Percentiles rank a stretch among this genome's conserved stretches.
These are phyloP conservation scores for Alternaria triticimaculans DNA, from an alignment of 2,329 filamentous ascomycete genomes.

Conservation along the genomic window DNA sequence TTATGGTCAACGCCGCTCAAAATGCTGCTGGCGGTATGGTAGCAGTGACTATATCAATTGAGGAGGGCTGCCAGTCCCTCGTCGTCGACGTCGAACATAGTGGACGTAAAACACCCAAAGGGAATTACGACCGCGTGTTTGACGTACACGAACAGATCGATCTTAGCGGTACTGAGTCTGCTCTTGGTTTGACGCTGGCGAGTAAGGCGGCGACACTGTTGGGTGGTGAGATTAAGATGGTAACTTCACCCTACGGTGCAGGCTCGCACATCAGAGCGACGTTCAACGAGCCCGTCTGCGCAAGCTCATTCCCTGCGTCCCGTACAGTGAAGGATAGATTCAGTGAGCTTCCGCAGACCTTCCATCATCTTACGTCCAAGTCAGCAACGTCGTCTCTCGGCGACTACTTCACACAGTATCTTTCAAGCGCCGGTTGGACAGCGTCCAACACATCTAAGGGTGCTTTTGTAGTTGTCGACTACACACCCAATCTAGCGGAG, in stretches of 20 bases:
- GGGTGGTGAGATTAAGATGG: conserved; percentile 48
- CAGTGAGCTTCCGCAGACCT: conserved; percentile 10
- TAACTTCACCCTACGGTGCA: conserved; percentile 43
- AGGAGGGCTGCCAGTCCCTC: conserved; percentile 38
- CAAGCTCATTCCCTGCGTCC: conserved; percentile 26
- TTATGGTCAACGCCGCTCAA: conserved; percentile 54
- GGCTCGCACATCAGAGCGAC: conserved; percentile 54
- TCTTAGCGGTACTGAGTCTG: conserved; percentile 48
- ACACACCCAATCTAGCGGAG: conserved; percentile 22
- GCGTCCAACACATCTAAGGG: conserved; percentile 13
- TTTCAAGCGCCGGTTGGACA: conserved; percentile 17
- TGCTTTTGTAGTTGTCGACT: conserved; percentile 36
- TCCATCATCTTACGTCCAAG: conserved; percentile 17
- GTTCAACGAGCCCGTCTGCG: conserved; percentile 35
- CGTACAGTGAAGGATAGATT: conserved; percentile 7
- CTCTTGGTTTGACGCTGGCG: conserved; percentile 54
- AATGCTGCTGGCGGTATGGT: conserved; percentile 50
- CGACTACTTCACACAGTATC: conserved; percentile 22
- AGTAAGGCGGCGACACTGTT: conserved; percentile 52
- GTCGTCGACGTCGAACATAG: conserved; percentile 54
- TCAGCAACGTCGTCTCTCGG: conserved; percentile 17
- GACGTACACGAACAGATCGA: conserved; percentile 54
- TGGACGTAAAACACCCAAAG: conserved; percentile 49
- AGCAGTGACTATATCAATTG: conserved; percentile 42
- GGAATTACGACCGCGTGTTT: conserved; percentile 52